These are phyloP conservation scores for Globisporangium lucens DNA, from an alignment of 352 stramenopile genomes.

Conservation along the genomic window DNA sequence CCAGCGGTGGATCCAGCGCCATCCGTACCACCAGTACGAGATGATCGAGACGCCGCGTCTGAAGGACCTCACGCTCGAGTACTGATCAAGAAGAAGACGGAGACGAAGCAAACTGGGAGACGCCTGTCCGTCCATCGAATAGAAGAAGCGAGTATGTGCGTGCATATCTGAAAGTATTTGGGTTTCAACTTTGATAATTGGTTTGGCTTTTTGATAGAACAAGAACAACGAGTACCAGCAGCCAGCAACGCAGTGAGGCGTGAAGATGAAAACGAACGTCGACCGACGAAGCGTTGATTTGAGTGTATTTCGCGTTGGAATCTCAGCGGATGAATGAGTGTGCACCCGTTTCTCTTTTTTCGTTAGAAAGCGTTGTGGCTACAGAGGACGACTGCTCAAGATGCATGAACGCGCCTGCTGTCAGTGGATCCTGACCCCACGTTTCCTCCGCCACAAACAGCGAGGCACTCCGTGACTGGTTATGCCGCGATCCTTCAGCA, in stretches of 20 bases:
- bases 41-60: conserved; percentile 35
- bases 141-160: not conserved
- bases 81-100: conserved; percentile 4
- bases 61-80: conserved; percentile 48
- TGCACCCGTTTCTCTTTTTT: not conserved
- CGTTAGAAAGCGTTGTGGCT: not conserved
- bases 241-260: too few relatives aligned
- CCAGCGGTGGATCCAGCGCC: conserved; percentile 62
- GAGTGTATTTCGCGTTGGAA: not conserved
- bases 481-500: not conserved
- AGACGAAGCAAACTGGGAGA: not conserved
- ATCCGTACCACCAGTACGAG: conserved; percentile 67
- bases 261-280: not conserved
- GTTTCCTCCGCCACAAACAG: not conserved
- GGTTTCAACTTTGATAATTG: not conserved
- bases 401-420: not conserved
- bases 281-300: not conserved
- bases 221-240: too few relatives aligned
- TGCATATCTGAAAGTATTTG: not conserved
- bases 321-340: not conserved
- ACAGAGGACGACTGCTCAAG: not conserved
- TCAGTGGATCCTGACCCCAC: not conserved
- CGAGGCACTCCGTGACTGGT: not conserved
- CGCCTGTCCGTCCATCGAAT: not conserved
- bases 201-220: not conserved